phyloP scores from a whole-genome alignment of 495 filamentous ascomycete species.

The Penicillium macrosclerotiorum region DNA sequence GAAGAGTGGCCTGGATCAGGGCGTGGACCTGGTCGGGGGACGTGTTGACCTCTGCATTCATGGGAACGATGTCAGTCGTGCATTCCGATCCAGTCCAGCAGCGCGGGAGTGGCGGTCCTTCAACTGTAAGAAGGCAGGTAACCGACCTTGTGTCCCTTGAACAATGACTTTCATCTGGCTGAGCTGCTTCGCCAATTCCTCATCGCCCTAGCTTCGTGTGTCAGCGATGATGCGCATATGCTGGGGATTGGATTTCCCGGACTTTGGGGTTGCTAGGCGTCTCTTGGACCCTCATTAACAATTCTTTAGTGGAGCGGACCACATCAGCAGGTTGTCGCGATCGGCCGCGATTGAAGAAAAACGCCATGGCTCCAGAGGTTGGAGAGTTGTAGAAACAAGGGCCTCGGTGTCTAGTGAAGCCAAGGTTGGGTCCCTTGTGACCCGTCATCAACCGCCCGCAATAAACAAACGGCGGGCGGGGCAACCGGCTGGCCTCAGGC shows the following conservation, averaged over 20 bases:
- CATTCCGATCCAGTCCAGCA: conserved; percentile 6
- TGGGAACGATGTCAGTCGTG: conserved; percentile 5
- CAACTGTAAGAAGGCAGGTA: conserved; percentile 7
- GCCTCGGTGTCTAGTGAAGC: conserved; percentile 4
- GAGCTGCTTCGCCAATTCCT: conserved; percentile 74
- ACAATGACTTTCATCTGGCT: conserved; percentile 79
- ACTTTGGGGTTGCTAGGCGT: conserved; percentile 43
- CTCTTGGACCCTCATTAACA: conserved; percentile 49
- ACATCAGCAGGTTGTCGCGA: conserved; percentile 55
- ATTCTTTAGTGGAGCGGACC: conserved; percentile 56
- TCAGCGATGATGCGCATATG: conserved; percentile 5
- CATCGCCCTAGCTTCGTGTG: conserved; percentile 53
- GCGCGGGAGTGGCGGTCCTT: background rate
- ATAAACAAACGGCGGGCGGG: conserved; percentile 43
- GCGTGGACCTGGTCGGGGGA: conserved; percentile 82
- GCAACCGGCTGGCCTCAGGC: conserved; percentile 34
- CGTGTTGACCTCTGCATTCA: conserved; percentile 71
- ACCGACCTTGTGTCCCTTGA: conserved; percentile 75
- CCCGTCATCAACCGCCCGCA: conserved; percentile 12
- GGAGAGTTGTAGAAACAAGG: conserved; percentile 10
- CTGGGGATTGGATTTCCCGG: conserved; percentile 43
- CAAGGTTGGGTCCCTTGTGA: conserved; percentile 8
- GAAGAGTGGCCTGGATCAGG: conserved; percentile 74
- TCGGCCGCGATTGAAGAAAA: conserved; percentile 77
- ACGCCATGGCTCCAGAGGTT: conserved; percentile 63